These are phyloP conservation scores for Forsythia suspensa DNA, from an alignment of 257 asterid species.

Conservation along the genomic window DNA sequence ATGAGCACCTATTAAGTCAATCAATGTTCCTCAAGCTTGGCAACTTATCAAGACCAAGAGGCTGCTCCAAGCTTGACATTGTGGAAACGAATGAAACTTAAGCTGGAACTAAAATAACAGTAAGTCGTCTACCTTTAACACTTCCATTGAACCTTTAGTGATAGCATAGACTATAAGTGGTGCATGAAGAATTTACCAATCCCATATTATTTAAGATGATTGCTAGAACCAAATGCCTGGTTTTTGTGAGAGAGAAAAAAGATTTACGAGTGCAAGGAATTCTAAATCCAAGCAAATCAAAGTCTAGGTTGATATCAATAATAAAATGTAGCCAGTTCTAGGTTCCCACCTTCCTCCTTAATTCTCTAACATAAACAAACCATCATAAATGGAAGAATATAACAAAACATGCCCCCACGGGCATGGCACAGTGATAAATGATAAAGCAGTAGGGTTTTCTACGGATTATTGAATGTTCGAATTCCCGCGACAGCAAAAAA, in stretches of 20 bases:
- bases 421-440: background rate
- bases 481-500: too few species aligned
- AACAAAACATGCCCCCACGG: too few species aligned
- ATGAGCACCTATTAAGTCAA: constrained; percentile 65
- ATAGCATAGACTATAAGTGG: constrained; percentile 22
- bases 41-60: constrained; percentile 48
- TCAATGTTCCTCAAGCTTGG: too few species aligned
- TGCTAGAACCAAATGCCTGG: background rate
- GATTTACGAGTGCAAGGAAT: too few species aligned
- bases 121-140: constrained; percentile 12
- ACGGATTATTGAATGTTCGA: too few species aligned
- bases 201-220: background rate
- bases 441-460: background rate
- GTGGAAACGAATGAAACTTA: constrained; percentile 23
- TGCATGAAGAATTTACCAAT: constrained; percentile 8
- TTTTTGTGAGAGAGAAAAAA: background rate
- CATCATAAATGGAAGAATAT: background rate
- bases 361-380: background rate
- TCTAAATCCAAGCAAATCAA: too few species aligned
- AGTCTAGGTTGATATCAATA: too few species aligned
- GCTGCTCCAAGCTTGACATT: constrained; percentile 97
- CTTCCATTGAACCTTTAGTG: constrained; percentile 1
- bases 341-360: background rate
- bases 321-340: too few species aligned
- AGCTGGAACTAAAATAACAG: constrained; percentile 32